These are phyloP conservation scores for Penicillium diatomitis DNA, from an alignment of 495 filamentous ascomycete genomes.

Conservation along the genomic window DNA sequence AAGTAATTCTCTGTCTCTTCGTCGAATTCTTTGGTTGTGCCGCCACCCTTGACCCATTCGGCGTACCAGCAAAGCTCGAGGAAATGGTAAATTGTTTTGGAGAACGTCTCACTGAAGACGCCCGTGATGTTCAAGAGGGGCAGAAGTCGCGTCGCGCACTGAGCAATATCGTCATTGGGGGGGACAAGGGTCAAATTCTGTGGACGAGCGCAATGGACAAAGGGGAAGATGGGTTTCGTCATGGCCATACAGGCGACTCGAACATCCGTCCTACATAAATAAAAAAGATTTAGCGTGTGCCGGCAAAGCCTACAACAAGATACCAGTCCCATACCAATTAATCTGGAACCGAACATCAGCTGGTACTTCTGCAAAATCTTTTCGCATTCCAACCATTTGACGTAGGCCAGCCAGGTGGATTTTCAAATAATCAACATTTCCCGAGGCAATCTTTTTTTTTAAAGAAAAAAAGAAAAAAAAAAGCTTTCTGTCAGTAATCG, in stretches of 20 bases:
- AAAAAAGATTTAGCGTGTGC: slow-evolving; percentile 6
- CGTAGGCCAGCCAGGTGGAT: slow-evolving; percentile 39
- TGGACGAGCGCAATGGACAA: slow-evolving; percentile 32
- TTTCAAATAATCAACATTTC: slow-evolving; percentile 37
- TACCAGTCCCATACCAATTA: slow-evolving; percentile 26
- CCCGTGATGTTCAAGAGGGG: slow-evolving; percentile 31
- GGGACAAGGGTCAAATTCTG: slow-evolving; percentile 24
- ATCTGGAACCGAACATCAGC: slow-evolving; percentile 37
- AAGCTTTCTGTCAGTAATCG: too few species aligned
- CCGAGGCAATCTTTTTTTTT: slow-evolving; percentile 26
- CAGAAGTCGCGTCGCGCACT: slow-evolving; percentile 28
- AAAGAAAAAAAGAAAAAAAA: too few species aligned
- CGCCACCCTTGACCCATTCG: slow-evolving; percentile 32
- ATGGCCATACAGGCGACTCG: slow-evolving; percentile 38
- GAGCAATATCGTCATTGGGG: slow-evolving; percentile 26
- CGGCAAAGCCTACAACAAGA: neutral
- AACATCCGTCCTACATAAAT: slow-evolving; percentile 32
- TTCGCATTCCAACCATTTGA: slow-evolving; percentile 38
- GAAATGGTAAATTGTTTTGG: slow-evolving; percentile 30
- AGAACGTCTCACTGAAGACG: slow-evolving; percentile 27
- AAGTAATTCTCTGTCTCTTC: slow-evolving; percentile 38
- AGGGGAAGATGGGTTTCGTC: slow-evolving; percentile 39
- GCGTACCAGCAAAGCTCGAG: slow-evolving; percentile 34
- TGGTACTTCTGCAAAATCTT: slow-evolving; percentile 34
- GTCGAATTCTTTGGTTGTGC: slow-evolving; percentile 25